Percentiles rank a stretch among this genome's conserved stretches.
Conservation (phyloP, 345 rosid genomes). For the Crucihimalaya himalaica region DNA sequence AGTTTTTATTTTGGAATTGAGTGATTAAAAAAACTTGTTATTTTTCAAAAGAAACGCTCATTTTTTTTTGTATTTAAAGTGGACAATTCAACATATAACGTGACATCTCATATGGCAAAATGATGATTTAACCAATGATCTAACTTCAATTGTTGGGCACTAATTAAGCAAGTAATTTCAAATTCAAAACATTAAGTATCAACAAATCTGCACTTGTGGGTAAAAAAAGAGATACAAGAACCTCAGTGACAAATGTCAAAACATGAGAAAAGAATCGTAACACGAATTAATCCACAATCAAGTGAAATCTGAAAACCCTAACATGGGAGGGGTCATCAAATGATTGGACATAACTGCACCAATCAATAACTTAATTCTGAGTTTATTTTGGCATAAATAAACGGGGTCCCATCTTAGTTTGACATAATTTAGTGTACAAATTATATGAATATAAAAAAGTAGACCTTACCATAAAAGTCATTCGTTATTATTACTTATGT, state of each 20-base stretch:
- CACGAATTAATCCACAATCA: constrained; percentile 36
- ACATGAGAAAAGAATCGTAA: constrained; percentile 23
- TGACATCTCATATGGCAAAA: background rate
- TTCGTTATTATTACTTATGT: constrained; percentile 54
- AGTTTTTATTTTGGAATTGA: background rate
- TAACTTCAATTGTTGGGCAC: too few relatives aligned
- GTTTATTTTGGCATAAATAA: constrained; percentile 36
- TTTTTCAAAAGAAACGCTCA: background rate
- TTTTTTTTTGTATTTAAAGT: background rate
- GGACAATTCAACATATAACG: background rate
- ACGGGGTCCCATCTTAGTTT: constrained; percentile 44
- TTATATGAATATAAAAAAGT: background rate
- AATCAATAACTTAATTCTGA: constrained; percentile 42
- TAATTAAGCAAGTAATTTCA: constrained; percentile 18
- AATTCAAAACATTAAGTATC: constrained; percentile 6
- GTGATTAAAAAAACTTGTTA: background rate
- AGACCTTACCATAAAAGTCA: constrained; percentile 51
- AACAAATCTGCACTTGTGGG: constrained; percentile 1
- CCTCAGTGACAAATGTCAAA: constrained; percentile 30
- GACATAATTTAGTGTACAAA: constrained; percentile 16
- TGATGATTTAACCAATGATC: background rate
- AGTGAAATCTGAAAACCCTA: constrained; percentile 37
- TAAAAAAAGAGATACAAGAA: background rate
- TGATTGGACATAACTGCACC: constrained; percentile 48
- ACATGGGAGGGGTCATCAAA: constrained; percentile 52